Percentiles rank a stretch among this genome's conserved stretches.
These are phyloP conservation scores for Clarireedia hainanense DNA, from an alignment of 2,329 filamentous ascomycete genomes.

Conservation along the genomic window DNA sequence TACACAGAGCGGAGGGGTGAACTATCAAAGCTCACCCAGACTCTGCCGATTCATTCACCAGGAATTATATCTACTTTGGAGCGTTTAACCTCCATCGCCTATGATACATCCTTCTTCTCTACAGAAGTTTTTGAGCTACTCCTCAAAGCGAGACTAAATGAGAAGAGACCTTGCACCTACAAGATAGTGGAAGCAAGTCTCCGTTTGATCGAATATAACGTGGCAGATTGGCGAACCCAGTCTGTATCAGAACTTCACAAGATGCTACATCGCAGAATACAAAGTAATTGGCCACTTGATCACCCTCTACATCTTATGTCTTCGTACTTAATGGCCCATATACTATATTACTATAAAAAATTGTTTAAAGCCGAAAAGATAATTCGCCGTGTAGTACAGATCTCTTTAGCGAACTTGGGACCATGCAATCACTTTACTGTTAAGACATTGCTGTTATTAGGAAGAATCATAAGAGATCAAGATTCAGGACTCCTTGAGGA, in stretches of 20 bases:
- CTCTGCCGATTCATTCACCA: background rate
- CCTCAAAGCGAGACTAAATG: background rate
- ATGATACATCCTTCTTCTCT: fast-evolving
- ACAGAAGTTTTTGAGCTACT: background rate
- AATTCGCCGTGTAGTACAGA: too few species aligned
- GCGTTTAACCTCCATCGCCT: background rate
- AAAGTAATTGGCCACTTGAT: background rate
- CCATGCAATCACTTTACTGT: too few species aligned
- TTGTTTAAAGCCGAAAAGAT: background rate
- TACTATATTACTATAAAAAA: fast-evolving
- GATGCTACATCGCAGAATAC: background rate
- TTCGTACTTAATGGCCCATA: background rate
- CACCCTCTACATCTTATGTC: background rate
- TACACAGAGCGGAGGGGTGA: background rate
- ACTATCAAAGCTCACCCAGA: background rate
- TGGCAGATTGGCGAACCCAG: background rate
- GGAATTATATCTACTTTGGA: background rate
- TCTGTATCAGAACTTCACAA: background rate
- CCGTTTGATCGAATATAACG: background rate
- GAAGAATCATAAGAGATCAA: too few species aligned
- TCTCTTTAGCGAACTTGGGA: too few species aligned
- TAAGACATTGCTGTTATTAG: too few species aligned
- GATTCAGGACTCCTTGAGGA: too few species aligned
- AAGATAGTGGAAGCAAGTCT: background rate
- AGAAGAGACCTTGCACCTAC: background rate